Conservation (phyloP, 2,329 filamentous ascomycete species). For the Colletotrichum lentis region DNA sequence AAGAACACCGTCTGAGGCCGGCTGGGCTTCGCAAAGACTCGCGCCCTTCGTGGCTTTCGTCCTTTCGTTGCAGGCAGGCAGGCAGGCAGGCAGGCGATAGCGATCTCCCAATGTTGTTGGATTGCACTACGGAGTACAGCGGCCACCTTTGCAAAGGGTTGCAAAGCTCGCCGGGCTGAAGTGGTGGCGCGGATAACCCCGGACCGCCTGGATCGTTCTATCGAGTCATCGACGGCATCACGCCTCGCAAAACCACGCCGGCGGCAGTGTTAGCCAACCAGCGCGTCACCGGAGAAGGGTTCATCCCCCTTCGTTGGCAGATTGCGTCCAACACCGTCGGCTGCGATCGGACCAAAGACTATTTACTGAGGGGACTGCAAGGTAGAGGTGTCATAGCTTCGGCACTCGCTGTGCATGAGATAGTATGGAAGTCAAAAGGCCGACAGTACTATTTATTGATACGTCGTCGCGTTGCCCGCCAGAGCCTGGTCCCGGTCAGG, state of each 20-base stretch:
- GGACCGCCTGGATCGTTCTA: background rate
- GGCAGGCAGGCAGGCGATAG: background rate
- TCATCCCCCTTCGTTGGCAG: conserved; percentile 3
- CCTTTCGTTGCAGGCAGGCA: background rate
- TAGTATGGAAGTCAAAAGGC: background rate
- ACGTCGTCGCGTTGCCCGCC: background rate
- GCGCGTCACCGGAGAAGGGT: conserved; percentile 7
- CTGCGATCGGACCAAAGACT: background rate
- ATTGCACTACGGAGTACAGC: background rate
- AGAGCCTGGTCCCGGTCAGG: background rate
- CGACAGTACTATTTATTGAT: background rate
- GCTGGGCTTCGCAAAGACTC: background rate
- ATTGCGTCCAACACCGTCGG: background rate
- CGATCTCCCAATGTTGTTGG: background rate
- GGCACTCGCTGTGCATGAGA: background rate
- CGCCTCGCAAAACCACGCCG: conserved; percentile 17
- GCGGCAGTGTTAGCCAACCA: conserved; percentile 12
- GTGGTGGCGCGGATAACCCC: conserved; percentile 16
- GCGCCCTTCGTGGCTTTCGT: background rate
- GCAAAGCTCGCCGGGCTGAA: background rate
- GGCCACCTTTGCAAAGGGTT: conserved; percentile 3
- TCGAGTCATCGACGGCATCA: conserved; percentile 7
- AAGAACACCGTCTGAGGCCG: background rate
- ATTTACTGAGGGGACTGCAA: background rate
- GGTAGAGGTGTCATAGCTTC: conserved; percentile 9